Base-by-base conservation (phyloP, 345 rosid genomes). In the Heritiera littoralis region DNA sequence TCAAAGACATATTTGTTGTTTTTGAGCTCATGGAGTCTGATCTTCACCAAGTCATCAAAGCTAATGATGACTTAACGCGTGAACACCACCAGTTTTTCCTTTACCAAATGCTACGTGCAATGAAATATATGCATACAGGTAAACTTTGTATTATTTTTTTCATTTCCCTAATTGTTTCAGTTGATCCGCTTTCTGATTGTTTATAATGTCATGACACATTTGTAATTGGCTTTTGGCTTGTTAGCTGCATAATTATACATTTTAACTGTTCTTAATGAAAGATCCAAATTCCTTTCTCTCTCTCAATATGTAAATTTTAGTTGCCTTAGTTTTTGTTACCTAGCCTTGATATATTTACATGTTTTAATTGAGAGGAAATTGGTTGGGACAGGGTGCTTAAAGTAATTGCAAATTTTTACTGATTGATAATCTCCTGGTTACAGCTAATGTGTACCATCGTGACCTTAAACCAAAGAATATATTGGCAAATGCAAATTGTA, bases 11-110 rank as follows among this genome's bases (percentile, higher is more conserved):
- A 70, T 70, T 49, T 70, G 74, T 70, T 70, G 74, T 70, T 70
- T 45, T 97, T 87, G 98, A 97, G 94, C 97, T 97, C 54, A 94
- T 97, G 98, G 98, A 96, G 83, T 97, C 99, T n/a, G 99, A 97
- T 81, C 94, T 96, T 77, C 99, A 96, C 74, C 98, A 96, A 82
- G 99, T 96, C 78, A 94, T 96, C 80, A 94, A 94, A 89, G 98
- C 98, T 74, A 97, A 97, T 80, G 97, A 94, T 82, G 99, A 97
- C 59, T 88, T 97, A 89, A 97, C 98, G 2, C 86, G 85, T n/a
- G 99, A 97, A 71, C 99, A 97, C 81, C 99, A 90, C 70, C 99
- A 94, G 74, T 97, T 97, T 82, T 97, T 97, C 77, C 98, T 97
- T 80, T 97, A 94, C 82, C 99, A 94, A 82, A 93, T 97, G 99